Evolutionary conservation across 73 alveolate genomes (phyloP).

Genomic region (Paramecium bursaria): DNA sequence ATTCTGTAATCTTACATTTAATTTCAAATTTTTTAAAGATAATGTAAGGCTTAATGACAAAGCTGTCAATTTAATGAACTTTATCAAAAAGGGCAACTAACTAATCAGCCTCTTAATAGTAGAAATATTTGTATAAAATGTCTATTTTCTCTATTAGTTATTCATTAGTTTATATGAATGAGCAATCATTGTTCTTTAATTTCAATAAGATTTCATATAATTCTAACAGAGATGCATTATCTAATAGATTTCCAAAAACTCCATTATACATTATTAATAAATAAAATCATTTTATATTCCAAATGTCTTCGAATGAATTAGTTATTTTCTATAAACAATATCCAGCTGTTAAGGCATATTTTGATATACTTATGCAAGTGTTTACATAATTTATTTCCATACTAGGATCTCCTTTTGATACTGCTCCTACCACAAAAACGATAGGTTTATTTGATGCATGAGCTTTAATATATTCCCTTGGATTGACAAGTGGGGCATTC

Average conservation of each 20-base stretch:
- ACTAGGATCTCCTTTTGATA: constrained; percentile 93
- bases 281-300: constrained; percentile 68
- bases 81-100: too few relatives aligned
- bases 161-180: neutral
- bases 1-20: too few relatives aligned
- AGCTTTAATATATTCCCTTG: constrained; percentile 78
- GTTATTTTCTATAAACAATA: constrained; percentile 77
- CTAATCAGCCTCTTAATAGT: too few relatives aligned
- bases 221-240: neutral
- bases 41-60: constrained; percentile 6
- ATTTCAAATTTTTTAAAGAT: neutral
- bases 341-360: constrained; percentile 84
- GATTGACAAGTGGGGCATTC: constrained; percentile 83
- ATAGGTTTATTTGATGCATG: constrained; percentile 77
- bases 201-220: constrained; percentile 23
- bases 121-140: neutral
- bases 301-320: constrained; percentile 76
- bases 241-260: constrained; percentile 19
- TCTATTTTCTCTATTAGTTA: too few relatives aligned
- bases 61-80: too few relatives aligned
- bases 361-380: constrained; percentile 75
- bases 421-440: constrained; percentile 95
- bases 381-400: constrained; percentile 84
- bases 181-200: neutral
- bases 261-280: neutral